Base-by-base conservation (phyloP, 768 basidiomycete genomes). In the Pleurotus platypus region DNA sequence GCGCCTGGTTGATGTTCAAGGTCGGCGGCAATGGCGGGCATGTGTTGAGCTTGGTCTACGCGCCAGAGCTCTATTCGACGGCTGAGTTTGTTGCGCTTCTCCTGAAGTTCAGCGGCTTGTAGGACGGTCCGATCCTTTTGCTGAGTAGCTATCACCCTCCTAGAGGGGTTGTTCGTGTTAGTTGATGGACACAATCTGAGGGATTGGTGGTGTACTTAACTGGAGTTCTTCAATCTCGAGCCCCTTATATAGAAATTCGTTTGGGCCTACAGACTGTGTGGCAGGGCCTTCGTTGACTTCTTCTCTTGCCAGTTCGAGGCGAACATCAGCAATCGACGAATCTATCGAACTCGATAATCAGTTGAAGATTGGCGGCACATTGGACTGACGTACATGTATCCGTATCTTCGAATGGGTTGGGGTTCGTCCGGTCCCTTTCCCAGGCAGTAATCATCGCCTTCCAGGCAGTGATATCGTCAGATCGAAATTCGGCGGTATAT, bases 221-320 rank as follows among this genome's bases (percentile, higher is more conserved):
- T 58, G 57, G 13, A 20, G 38, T 22, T 58, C 49, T 39, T 58
- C 48, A 12, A 58, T 26, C 4, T 58, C 48, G 3, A 58, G 35
- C n/a, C 57, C 57, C 5, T 50, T 58, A 13, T 53, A 49, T 2
- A 58, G 20, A 39, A 58, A 53, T 22, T 16, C 18, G 7, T 24
- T 40, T 12, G 57, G 57, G 5, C 42, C 42, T 15, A 43, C 11
- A 11, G 42, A 43, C 11, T 43, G 42, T 4, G 5, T 20, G 11
- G 6, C 5, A 15, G 18, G 18, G 42, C 15, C 58, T 26, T 63
- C 61, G 1, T 48, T 54, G 22, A 59, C 43, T 27, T 58, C 57
- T 43, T 58, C 57, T n/a, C 27, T 43, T 12, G 57, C 57, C 11
- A 58, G 38, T 26, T 58, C 57, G 9, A 58, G 51, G 18, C 57